phyloP scores from a whole-genome alignment of 2,329 filamentous ascomycete genomes.

The Lasiodiplodia citricola region DNA sequence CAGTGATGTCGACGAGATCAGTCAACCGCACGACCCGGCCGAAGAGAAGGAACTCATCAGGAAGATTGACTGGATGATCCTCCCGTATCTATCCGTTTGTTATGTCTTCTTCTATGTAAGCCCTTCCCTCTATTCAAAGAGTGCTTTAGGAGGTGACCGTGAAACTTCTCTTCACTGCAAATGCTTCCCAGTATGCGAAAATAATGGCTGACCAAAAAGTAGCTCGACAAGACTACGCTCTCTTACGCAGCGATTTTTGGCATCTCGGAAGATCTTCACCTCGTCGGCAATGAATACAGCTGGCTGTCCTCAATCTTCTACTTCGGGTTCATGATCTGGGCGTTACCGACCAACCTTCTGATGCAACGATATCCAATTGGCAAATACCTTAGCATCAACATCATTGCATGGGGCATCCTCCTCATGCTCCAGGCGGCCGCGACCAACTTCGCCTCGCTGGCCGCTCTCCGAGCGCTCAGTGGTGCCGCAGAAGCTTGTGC shows the following conservation, averaged over 20 bases:
- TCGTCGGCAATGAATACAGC: conserved; percentile 26
- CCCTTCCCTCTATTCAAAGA: neutral
- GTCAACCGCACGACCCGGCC: neutral
- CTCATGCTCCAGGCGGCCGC: conserved; percentile 68
- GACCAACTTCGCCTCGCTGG: conserved; percentile 63
- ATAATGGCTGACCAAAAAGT: neutral
- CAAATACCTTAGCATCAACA: conserved; percentile 55
- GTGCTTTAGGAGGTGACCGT: too few relatives aligned
- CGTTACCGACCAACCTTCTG: neutral
- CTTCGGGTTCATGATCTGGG: neutral
- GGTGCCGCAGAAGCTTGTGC: conserved; percentile 71
- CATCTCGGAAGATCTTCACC: conserved; percentile 26
- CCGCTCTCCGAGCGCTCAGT: conserved; percentile 67
- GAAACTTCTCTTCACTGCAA: too few relatives aligned
- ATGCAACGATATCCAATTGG: conserved; percentile 52
- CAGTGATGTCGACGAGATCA: neutral
- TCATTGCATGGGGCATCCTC: conserved; percentile 57
- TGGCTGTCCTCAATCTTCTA: conserved; percentile 29
- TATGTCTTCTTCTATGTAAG: conserved; percentile 4
- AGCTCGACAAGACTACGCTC: conserved; percentile 66
- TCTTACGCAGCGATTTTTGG: conserved; percentile 34
- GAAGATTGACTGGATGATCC: neutral
- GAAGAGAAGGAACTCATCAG: neutral
- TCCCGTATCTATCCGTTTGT: neutral
- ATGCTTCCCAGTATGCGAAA: neutral